Evolutionary conservation across 164 flowering plant genomes (phyloP), one percentile per base, ranked within the genome.

Genomic region (Stephania yunnanensis): DNA sequence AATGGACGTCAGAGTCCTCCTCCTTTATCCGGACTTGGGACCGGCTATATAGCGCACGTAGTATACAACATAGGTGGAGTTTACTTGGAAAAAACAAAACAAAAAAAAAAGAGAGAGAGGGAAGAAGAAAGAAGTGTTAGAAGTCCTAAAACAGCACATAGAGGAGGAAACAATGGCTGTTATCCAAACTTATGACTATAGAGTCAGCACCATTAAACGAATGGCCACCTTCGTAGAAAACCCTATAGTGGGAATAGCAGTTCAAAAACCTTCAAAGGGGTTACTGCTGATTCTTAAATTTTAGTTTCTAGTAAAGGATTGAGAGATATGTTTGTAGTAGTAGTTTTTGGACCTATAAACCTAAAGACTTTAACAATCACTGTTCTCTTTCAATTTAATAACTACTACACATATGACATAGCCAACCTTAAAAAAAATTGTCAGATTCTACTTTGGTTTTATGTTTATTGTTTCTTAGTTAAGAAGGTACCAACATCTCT

Each of bases 361-460:
- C 66, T 19, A 61, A 17, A 8, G 66, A 25, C 25, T 61, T 7
- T 19, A 0, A 61, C 22, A 22, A 22, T n/a, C 66, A 5, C 20
- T 61, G 66, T 61, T 61, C 22, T 61, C 66, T 61, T 61, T 61
- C n/a, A 19, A 19, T 9, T 15, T 15, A 58, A 58, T 15, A 58
- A 58, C 7, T 15, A 50, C 55, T 50, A 7, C 20, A 58, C n/a
- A 58, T n/a, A n/a, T n/a, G n/a, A n/a, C n/a, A n/a, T n/a, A 17
- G 64, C 52, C 46, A 15, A 44, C 46, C 72, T 29, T 44, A n/a
- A 9, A 45, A 70, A 70, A 46, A 72, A 68, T 2, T 36, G 42
- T 36, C 52, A 68, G 72, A 31, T 52, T 66, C 65, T 71, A 45
- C 53, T 61, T 42, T 79, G 72, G 78, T 45, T 20, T 52, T 68